Evolutionary conservation across 257 asterid species (phyloP), one percentile per base, ranked within the genome.

Genomic region (Nicotiana sylvestris): DNA sequence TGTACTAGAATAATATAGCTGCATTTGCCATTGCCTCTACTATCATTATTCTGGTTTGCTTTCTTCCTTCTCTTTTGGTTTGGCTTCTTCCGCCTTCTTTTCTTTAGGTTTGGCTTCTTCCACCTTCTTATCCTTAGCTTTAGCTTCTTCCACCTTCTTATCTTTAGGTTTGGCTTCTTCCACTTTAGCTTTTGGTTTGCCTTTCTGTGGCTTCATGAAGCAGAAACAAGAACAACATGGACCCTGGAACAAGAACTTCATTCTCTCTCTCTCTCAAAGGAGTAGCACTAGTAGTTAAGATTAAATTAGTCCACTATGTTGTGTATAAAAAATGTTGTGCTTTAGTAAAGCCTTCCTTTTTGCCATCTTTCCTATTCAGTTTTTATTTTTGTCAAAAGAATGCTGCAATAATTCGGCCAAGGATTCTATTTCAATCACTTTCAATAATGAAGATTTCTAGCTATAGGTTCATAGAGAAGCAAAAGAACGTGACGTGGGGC

Each of bases 161-260:
- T 37, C 77, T 11, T 46, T 65, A 1, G 76, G 74, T 65, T 82
- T 82, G 11, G 81, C 51, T 51, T 82, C 78, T 64, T 62, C 78
- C 11, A 1, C 51, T 77, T 53, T n/a, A 16, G 62, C 80, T 78
- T 67, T 85, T 53, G 88, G 80, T 66, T 85, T 82, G 17, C 67
- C 56, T 37, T 55, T 80, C 69, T 82, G 68, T 65, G 78, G 85
- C 82, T 85, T 85, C 84, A 85, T 49, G 86, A 85, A 82, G 74
- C 88, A 85, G 82, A 85, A 85, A 65, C 88, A 85, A 66, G 88
- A 82, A 61, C 86, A 85, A 53, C 88, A 85, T 51, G 88, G 88
- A 33, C 83, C 77, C 8, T 85, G 86, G 84, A 85, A 82, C 77
- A 85, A 82, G 86, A 82, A 85, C 79, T 85, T 85, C 88, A 85